These are phyloP conservation scores for Termitomyces sp. DNA, from an alignment of 768 basidiomycete genomes.

Conservation along the genomic window DNA sequence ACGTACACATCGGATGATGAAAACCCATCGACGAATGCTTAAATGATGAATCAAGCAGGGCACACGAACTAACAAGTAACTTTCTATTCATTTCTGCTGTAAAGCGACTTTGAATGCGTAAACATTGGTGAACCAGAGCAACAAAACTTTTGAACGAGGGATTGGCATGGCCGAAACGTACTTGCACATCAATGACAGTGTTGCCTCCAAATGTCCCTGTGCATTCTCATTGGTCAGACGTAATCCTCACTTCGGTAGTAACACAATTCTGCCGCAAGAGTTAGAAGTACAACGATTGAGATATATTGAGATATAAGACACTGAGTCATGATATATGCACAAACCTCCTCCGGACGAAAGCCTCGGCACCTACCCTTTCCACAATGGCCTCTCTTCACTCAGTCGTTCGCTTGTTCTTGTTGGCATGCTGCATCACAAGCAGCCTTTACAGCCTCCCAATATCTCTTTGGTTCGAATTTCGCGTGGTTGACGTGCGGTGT, in stretches of 20 bases:
- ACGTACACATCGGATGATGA: no score
- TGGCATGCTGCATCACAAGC: constrained; percentile 30
- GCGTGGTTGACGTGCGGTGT: constrained; percentile 44
- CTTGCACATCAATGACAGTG: not conserved
- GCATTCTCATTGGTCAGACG: not conserved
- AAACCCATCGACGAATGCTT: no score
- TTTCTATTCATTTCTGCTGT: no score
- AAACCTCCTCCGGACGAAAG: not conserved
- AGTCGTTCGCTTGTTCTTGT: not conserved
- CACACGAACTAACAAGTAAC: no score
- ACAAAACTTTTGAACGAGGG: no score
- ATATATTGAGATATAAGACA: no score
- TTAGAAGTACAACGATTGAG: not conserved
- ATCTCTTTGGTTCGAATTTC: constrained; percentile 33
- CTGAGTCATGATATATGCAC: not conserved
- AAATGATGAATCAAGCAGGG: no score
- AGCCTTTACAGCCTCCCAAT: constrained; percentile 34
- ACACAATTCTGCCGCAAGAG: no score
- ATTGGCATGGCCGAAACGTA: no score
- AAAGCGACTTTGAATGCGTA: no score
- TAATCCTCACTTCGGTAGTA: no score
- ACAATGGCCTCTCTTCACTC: not conserved
- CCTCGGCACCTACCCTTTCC: not conserved
- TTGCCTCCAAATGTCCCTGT: not conserved
- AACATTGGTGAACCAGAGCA: no score